These are phyloP conservation scores for Tinospora cordifolia DNA, from an alignment of 164 flowering plant genomes.

Conservation along the genomic window DNA sequence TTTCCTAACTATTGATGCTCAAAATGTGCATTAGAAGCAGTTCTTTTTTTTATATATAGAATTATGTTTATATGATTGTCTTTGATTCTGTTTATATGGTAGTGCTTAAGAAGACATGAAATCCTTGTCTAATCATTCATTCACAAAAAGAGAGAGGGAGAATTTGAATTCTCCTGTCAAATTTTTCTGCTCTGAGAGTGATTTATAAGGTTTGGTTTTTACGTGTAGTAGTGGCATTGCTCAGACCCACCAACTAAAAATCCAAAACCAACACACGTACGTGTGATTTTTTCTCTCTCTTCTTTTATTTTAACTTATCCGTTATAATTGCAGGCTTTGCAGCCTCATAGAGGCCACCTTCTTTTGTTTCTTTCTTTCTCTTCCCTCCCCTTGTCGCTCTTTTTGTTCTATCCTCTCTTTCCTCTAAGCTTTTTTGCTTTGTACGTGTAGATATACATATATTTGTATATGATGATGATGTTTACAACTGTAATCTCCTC, in stretches of 20 bases:
- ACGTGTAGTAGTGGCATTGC: not conserved
- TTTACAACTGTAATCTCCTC: not conserved
- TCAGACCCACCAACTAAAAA: not conserved
- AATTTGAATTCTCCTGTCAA: not conserved
- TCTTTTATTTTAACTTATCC: too few species aligned
- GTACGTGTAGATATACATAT: too few species aligned
- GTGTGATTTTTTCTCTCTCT: not conserved
- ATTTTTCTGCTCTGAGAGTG: not conserved
- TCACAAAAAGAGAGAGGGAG: too few species aligned
- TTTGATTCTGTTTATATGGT: too few species aligned
- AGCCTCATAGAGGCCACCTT: not conserved
- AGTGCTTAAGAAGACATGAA: too few species aligned
- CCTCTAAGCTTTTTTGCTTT: too few species aligned
- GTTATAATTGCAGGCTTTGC: not conserved
- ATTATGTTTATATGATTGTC: too few species aligned
- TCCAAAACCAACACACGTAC: not conserved
- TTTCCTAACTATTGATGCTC: too few species aligned
- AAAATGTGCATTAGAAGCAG: too few species aligned
- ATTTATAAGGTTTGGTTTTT: not conserved
- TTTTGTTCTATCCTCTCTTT: not conserved
- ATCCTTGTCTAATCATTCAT: too few species aligned
- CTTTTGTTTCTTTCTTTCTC: not conserved
- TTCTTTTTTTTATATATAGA: too few species aligned
- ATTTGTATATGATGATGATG: too few species aligned
- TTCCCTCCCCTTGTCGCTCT: not conserved